Conservation (phyloP, 1,284 basidiomycete genomes). For the Trichosporon asahii region DNA sequence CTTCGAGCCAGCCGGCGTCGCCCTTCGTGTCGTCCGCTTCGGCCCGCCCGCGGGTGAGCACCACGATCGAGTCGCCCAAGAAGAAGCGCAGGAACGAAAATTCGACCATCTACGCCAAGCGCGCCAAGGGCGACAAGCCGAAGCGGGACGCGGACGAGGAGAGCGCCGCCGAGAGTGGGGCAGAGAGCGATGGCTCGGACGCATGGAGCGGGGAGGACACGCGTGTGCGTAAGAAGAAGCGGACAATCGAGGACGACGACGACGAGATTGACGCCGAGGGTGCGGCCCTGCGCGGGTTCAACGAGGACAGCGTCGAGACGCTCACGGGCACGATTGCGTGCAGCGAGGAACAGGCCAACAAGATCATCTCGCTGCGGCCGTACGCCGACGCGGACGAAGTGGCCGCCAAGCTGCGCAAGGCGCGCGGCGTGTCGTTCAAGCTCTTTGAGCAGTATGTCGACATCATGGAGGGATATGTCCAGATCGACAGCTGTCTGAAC, state of each 20-base stretch:
- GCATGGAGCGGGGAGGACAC: constrained; percentile 41
- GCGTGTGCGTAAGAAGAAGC: constrained; percentile 27
- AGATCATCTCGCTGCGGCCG: constrained; percentile 76
- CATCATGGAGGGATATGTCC: constrained; percentile 84
- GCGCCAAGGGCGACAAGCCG: constrained; percentile 22
- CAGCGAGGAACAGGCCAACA: constrained; percentile 71
- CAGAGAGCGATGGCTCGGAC: constrained; percentile 38
- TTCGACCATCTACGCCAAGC: constrained; percentile 52
- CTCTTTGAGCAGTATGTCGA: constrained; percentile 86
- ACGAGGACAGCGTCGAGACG: constrained; percentile 66
- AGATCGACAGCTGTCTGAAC: constrained; percentile 83
- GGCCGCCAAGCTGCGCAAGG: constrained; percentile 70
- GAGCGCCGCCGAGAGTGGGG: constrained; percentile 35
- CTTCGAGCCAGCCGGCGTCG: neutral
- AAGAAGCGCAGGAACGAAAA: constrained; percentile 42
- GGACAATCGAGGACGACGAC: constrained; percentile 35
- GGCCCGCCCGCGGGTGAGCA: neutral
- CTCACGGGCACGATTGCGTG: constrained; percentile 90
- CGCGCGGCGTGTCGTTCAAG: constrained; percentile 85
- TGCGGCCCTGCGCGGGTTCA: constrained; percentile 79
- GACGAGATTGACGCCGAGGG: constrained; percentile 51
- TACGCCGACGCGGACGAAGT: constrained; percentile 77
- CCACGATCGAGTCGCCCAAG: constrained; percentile 4
- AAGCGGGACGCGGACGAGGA: constrained; percentile 58
- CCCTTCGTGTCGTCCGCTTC: neutral